Conservation (phyloP, 768 basidiomycete species). For the Arthromyces matolae region DNA sequence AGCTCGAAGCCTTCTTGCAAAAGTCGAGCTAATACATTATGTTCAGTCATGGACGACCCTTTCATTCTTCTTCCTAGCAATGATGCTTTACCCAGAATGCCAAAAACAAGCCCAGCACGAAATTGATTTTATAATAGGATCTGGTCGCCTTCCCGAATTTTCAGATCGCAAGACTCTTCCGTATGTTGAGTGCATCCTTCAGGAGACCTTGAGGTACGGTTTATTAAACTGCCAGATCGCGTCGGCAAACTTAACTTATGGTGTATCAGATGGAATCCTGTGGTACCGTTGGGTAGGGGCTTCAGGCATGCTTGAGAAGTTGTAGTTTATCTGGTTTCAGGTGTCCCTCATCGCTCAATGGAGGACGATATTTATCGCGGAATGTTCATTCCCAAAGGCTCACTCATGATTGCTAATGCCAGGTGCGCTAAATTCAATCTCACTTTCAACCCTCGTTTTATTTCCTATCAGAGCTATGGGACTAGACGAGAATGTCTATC, state of each 20-base stretch:
- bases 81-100: slow-evolving; percentile 34
- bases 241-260: background rate
- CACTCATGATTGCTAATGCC: slow-evolving; percentile 35
- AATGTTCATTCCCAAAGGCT: slow-evolving; percentile 30
- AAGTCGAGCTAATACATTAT: background rate
- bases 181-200: slow-evolving; percentile 32
- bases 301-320: background rate
- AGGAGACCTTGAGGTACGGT: slow-evolving; percentile 21
- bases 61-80: slow-evolving; percentile 32
- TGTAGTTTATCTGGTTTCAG: background rate
- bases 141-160: slow-evolving; percentile 31
- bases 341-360: background rate
- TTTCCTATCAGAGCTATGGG: slow-evolving; percentile 31
- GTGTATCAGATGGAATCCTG: slow-evolving; percentile 17
- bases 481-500: slow-evolving; percentile 34
- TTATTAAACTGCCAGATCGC: background rate
- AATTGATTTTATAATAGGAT: slow-evolving; percentile 35
- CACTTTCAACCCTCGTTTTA: background rate
- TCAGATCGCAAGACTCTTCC: slow-evolving; percentile 28
- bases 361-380: slow-evolving; percentile 2
- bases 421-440: slow-evolving; percentile 33
- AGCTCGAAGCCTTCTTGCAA: background rate
- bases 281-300: slow-evolving; percentile 18
- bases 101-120: slow-evolving; percentile 36
- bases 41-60: slow-evolving; percentile 26